Conservation (phyloP, 768 basidiomycete genomes). For the Lenzites betulinus region DNA sequence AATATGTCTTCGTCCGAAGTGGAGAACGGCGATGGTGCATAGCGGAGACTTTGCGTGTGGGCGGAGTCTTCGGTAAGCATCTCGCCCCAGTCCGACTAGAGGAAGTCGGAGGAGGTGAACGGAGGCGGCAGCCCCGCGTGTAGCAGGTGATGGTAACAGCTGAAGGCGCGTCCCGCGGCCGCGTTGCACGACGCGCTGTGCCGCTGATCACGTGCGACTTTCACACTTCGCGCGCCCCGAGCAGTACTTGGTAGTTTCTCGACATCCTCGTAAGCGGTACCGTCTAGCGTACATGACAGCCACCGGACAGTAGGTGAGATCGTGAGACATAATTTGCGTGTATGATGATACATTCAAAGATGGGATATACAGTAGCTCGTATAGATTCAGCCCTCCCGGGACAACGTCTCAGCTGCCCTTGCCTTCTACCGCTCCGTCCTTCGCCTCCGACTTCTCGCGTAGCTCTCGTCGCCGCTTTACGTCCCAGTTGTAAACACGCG, state of each 20-base stretch:
- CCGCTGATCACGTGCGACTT: too few species aligned
- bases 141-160: constrained; percentile 5
- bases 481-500: constrained; percentile 95
- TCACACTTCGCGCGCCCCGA: too few species aligned
- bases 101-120: too few species aligned
- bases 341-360: neutral
- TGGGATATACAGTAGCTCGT: neutral
- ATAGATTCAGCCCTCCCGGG: neutral
- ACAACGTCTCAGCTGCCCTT: neutral
- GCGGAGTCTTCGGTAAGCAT: constrained; percentile 9
- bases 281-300: too few species aligned
- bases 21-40: neutral
- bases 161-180: neutral
- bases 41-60: constrained; percentile 8
- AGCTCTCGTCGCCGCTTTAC: constrained; percentile 77
- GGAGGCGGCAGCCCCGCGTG: too few species aligned
- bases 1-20: neutral
- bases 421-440: constrained; percentile 10
- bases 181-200: too few species aligned
- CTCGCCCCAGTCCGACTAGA: neutral
- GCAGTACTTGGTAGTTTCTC: too few species aligned
- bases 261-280: too few species aligned
- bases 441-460: constrained; percentile 41
- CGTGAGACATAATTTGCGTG: too few species aligned
- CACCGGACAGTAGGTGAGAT: too few species aligned